phyloP scores from a whole-genome alignment of 208 protist genomes.

The Lotmaria passim region DNA sequence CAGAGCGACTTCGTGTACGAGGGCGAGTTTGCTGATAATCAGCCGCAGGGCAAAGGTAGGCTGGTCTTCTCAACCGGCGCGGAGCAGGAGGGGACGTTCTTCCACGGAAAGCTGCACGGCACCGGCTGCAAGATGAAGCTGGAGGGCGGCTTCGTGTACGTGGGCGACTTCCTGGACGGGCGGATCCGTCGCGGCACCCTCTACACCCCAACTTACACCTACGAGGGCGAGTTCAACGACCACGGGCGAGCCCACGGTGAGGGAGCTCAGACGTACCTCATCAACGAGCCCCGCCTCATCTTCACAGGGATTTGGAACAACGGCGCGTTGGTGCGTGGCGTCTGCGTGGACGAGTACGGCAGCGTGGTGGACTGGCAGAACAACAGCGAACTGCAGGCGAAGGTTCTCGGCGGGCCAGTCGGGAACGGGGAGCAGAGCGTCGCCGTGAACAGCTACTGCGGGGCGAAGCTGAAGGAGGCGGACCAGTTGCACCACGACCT shows the following conservation, averaged over 20 bases:
- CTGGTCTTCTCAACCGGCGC: slow-evolving; percentile 80
- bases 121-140: slow-evolving; percentile 88
- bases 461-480: slow-evolving; percentile 79
- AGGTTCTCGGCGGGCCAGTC: slow-evolving; percentile 49
- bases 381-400: slow-evolving; percentile 77
- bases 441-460: slow-evolving; percentile 83
- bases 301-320: slow-evolving; percentile 91
- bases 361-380: slow-evolving; percentile 89
- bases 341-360: slow-evolving; percentile 87
- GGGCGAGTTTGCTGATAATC: slow-evolving; percentile 82
- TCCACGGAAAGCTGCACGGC: slow-evolving; percentile 88
- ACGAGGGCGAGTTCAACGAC: slow-evolving; percentile 91
- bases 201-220: slow-evolving; percentile 90
- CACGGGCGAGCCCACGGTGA: slow-evolving; percentile 88
- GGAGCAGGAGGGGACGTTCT: slow-evolving; percentile 88
- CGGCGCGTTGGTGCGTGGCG: slow-evolving; percentile 80
- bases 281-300: slow-evolving; percentile 78
- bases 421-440: slow-evolving; percentile 61
- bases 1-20: slow-evolving; percentile 87
- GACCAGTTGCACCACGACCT: slow-evolving; percentile 69
- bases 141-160: slow-evolving; percentile 89
- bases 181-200: slow-evolving; percentile 78
- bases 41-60: slow-evolving; percentile 84
- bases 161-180: slow-evolving; percentile 89
- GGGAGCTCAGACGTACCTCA: slow-evolving; percentile 87